Evolutionary conservation across 371 early-diverging fungal species (phyloP).

Genomic region (Mucor piriformis): DNA sequence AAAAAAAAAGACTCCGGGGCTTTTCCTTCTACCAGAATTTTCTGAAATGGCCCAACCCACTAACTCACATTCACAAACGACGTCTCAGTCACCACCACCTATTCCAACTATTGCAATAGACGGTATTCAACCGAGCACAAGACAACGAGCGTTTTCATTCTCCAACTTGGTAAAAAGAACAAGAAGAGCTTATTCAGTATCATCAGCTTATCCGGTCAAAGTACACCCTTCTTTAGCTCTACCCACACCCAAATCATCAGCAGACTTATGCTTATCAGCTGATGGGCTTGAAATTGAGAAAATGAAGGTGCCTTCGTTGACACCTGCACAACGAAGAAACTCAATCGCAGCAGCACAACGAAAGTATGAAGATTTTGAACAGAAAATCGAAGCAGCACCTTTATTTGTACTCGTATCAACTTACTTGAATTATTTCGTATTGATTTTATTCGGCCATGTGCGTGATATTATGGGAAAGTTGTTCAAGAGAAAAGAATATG

Average conservation of each 20-base stretch:
- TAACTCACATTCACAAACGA: neutral
- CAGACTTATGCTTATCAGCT: constrained; percentile 4
- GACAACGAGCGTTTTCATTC: constrained; percentile 44
- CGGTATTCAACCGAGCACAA: constrained; percentile 27
- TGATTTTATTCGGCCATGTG: constrained; percentile 93
- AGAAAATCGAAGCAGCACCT: constrained; percentile 62
- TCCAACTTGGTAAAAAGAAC: constrained; percentile 44
- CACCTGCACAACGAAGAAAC: constrained; percentile 52
- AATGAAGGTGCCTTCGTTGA: constrained; percentile 20
- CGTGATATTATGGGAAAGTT: constrained; percentile 88
- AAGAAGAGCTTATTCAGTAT: constrained; percentile 54
- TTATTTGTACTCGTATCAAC: constrained; percentile 87
- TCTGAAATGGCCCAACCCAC: neutral
- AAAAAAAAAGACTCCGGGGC: neutral
- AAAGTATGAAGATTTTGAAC: constrained; percentile 46
- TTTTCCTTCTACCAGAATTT: neutral
- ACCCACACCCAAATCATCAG: constrained; percentile 21
- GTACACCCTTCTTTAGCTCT: constrained; percentile 26
- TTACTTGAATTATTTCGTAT: constrained; percentile 93
- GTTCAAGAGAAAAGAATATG: constrained; percentile 70
- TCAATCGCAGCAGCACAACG: constrained; percentile 51
- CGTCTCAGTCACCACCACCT: neutral
- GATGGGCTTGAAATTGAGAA: constrained; percentile 21
- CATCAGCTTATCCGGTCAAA: constrained; percentile 44
- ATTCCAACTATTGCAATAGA: constrained; percentile 28